Evolutionary conservation across 2,329 filamentous ascomycete genomes (phyloP), one percentile per base, ranked within the genome.

Genomic region (Immersiporthe knoxdaviesiana): DNA sequence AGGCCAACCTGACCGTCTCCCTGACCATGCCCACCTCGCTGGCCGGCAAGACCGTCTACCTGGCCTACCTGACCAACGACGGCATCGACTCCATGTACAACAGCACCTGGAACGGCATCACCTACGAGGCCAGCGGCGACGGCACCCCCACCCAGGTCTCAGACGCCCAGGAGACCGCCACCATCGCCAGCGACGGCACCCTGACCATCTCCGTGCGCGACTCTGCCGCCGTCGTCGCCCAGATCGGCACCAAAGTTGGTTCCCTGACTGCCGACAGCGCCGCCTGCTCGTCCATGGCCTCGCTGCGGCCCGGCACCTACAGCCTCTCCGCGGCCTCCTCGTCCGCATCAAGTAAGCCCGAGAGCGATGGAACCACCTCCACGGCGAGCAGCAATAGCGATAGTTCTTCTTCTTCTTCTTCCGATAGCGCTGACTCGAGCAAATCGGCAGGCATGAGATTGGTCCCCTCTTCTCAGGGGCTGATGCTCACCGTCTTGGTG

Each of bases 61-160:
- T 85, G 27, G 80, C 83, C 4, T 82, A 82, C 73, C 79, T 85
- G 50, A 84, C 80, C n/a, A 81, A 78, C 39, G 75, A 78, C 21
- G 83, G 83, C 41, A 79, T 81, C 12, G 83, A 85, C 67, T 77
- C 79, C 10, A 78, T 79, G 18, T 71, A 75, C 54, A 79, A 79
- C 62, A 81, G 81, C 1, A 82, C 79, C 10, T 86, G 80, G 79
- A 83, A 84, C 73, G 83, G 83, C 60, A 76, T 85, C 72, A 78
- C 76, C 70, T 86, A 80, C 75, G 81, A 82, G 73, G 71, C 76
- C 61, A 80, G 78, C 70, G 74, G 75, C 44, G 78, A 82, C 52
- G 83, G 83, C 69, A 79, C 75, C n/a, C 76, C 80, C 0, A 78
- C 74, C 21, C 70, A 74, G 12, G 77, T 79, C 24, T 76, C 80